phyloP scores from a whole-genome alignment of 2,329 filamentous ascomycete genomes.

The Fusarium concolor region DNA sequence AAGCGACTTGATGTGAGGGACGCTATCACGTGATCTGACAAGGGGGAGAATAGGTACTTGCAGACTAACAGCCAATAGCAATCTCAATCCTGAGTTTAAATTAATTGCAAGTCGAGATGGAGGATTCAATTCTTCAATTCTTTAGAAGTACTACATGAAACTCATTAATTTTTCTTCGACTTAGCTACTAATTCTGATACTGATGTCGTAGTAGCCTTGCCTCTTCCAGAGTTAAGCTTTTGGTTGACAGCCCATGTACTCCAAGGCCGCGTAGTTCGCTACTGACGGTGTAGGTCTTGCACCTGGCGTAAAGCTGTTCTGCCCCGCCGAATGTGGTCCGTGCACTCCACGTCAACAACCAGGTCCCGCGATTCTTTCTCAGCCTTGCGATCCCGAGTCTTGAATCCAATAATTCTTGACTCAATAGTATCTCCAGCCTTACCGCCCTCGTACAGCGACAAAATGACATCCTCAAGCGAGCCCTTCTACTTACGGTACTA shows the following conservation, averaged over 20 bases:
- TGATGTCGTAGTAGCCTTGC: not conserved
- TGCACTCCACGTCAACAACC: conserved; percentile 28
- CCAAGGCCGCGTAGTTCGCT: conserved; percentile 15
- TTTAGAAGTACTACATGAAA: too few relatives aligned
- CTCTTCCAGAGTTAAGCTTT: not conserved
- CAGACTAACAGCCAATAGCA: not conserved
- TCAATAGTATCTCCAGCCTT: conserved; percentile 2
- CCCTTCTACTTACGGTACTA: conserved; percentile 98
- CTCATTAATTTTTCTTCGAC: not conserved
- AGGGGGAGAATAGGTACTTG: conserved; percentile 14
- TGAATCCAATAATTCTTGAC: conserved; percentile 15
- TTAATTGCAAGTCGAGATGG: not conserved
- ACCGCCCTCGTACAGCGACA: conserved; percentile 29
- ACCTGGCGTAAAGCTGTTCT: conserved; percentile 29
- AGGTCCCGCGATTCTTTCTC: conserved; percentile 41
- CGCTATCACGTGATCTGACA: conserved; percentile 50
- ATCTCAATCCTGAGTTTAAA: not conserved
- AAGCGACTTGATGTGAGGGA: conserved; percentile 43
- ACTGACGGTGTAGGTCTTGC: conserved; percentile 19
- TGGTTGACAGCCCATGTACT: conserved; percentile 12
- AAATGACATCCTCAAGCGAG: conserved; percentile 77
- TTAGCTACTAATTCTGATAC: too few relatives aligned
- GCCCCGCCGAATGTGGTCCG: conserved; percentile 42
- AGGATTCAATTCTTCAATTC: not conserved
- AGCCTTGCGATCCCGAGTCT: conserved; percentile 39